phyloP scores from a whole-genome alignment of 164 flowering plant species.

The Euptelea pleiosperma region DNA sequence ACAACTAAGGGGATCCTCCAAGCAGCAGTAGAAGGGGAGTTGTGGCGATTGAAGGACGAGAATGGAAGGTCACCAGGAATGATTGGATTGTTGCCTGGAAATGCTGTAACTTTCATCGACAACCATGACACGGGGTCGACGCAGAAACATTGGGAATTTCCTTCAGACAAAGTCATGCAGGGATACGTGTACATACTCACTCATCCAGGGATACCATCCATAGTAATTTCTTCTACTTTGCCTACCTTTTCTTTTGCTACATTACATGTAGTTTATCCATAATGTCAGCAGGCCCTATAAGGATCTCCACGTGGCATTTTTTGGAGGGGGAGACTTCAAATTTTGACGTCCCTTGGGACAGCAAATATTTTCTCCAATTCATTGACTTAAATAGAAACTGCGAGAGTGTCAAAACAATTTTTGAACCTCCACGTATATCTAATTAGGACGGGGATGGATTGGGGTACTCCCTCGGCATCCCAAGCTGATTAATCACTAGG shows the following conservation, averaged over 20 bases:
- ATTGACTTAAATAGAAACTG: no score
- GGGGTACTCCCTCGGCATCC: no score
- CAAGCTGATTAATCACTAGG: no score
- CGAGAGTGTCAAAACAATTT: no score
- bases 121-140: slow-evolving; percentile 83
- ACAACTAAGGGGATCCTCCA: slow-evolving; percentile 81
- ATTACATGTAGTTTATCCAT: no score
- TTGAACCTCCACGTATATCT: no score
- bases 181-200: slow-evolving; percentile 86
- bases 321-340: no score
- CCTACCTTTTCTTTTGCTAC: neutral
- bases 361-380: no score
- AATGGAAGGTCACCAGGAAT: slow-evolving; percentile 65
- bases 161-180: slow-evolving; percentile 68
- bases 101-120: slow-evolving; percentile 76
- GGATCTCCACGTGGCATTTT: no score
- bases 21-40: slow-evolving; percentile 54
- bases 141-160: slow-evolving; percentile 65
- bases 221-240: slow-evolving; percentile 37
- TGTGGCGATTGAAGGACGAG: slow-evolving; percentile 59
- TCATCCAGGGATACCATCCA: slow-evolving; percentile 72
- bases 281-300: no score
- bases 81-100: slow-evolving; percentile 56
- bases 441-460: no score
- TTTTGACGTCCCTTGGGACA: no score